These are phyloP conservation scores for Coleophoma cylindrospora DNA, from an alignment of 2,329 filamentous ascomycete genomes.

Conservation along the genomic window DNA sequence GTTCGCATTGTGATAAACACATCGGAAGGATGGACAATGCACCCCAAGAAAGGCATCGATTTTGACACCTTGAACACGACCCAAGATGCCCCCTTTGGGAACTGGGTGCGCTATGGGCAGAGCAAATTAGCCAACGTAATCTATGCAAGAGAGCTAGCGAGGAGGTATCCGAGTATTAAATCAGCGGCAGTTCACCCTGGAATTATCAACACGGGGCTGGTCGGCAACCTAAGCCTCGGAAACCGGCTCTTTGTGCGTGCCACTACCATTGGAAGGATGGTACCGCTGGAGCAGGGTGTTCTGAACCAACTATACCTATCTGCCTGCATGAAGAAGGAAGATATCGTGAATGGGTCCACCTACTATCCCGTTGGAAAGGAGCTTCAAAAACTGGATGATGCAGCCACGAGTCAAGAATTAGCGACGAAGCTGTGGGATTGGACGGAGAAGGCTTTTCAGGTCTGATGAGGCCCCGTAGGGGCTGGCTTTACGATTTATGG, in stretches of 20 bases:
- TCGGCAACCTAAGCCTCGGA: neutral
- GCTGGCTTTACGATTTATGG: too few species aligned
- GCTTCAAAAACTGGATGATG: neutral
- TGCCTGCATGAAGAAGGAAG: neutral
- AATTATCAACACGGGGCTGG: neutral
- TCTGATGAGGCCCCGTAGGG: neutral
- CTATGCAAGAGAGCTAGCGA: conserved; percentile 33
- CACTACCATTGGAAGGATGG: neutral
- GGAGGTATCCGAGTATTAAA: conserved; percentile 29
- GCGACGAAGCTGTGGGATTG: neutral
- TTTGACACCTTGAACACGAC: conserved; percentile 18
- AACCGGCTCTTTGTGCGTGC: neutral
- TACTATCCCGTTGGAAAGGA: neutral
- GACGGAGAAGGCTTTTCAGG: neutral
- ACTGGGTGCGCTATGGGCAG: conserved; percentile 31
- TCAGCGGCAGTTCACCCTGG: conserved; percentile 34
- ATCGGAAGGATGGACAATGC: conserved; percentile 8
- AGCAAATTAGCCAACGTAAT: conserved; percentile 41
- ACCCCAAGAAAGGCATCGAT: conserved; percentile 12
- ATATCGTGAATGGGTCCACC: neutral
- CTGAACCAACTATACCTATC: neutral
- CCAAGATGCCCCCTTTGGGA: neutral
- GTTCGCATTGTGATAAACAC: conserved; percentile 8
- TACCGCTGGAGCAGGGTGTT: neutral
- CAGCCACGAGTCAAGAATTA: neutral